These are phyloP conservation scores for Cryphonectria parasitica DNA, from an alignment of 2,329 filamentous ascomycete species.

Conservation along the genomic window DNA sequence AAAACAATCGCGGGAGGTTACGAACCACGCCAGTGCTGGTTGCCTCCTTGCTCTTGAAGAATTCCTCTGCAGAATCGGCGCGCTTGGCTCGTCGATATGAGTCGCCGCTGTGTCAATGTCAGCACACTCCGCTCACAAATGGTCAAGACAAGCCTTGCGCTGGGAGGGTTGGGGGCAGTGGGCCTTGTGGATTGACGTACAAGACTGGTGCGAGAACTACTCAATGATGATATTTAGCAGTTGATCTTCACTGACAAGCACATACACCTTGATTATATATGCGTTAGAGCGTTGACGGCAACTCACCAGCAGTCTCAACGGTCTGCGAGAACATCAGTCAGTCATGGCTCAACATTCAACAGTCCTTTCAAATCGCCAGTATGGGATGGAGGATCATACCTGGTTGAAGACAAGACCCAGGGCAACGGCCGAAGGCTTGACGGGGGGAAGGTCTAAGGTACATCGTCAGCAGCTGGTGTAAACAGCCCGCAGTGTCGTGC, in stretches of 20 bases:
- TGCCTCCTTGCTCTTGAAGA: slow-evolving; percentile 90
- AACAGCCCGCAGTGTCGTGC: slow-evolving; percentile 11
- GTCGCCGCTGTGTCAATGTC: slow-evolving; percentile 58
- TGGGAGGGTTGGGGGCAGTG: not conserved
- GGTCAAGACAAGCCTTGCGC: not conserved
- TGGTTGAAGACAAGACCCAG: slow-evolving; percentile 97
- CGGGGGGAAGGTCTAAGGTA: slow-evolving; percentile 64
- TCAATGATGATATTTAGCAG: not conserved
- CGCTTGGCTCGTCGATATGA: slow-evolving; percentile 91
- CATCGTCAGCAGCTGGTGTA: slow-evolving; percentile 18
- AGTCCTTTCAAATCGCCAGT: too few species aligned
- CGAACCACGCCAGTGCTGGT: slow-evolving; percentile 84
- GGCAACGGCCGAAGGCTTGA: slow-evolving; percentile 98
- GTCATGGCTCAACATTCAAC: not conserved
- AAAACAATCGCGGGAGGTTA: slow-evolving; percentile 37
- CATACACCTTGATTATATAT: not conserved
- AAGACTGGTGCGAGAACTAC: slow-evolving; percentile 29
- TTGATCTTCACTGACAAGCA: not conserved
- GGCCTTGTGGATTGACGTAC: not conserved
- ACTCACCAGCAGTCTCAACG: slow-evolving; percentile 25
- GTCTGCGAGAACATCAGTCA: not conserved
- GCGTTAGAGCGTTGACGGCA: not conserved
- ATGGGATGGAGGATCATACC: slow-evolving; percentile 39
- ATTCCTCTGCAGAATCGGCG: slow-evolving; percentile 95
- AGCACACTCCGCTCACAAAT: not conserved